These are phyloP conservation scores for Pycnococcus provasolii DNA, from an alignment of 139 green algal genomes.

Conservation along the genomic window DNA sequence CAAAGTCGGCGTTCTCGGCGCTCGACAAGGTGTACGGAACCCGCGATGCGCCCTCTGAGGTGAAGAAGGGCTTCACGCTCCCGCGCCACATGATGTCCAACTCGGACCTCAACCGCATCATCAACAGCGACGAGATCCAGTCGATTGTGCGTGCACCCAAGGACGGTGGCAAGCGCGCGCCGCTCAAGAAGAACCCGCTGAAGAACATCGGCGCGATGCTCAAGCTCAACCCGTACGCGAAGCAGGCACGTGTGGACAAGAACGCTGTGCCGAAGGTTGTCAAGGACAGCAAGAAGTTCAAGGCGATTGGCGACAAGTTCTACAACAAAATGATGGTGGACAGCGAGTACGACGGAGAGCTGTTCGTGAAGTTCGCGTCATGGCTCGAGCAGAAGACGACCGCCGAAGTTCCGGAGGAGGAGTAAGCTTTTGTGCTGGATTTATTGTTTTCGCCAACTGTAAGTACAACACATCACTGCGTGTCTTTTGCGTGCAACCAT, in stretches of 20 bases:
- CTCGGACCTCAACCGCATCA: slow-evolving; percentile 82
- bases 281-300: slow-evolving; percentile 35
- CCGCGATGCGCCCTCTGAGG: slow-evolving; percentile 39
- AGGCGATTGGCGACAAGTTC: slow-evolving; percentile 48
- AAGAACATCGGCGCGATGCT: slow-evolving; percentile 90
- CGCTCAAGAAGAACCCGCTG: slow-evolving; percentile 97
- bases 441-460: no score
- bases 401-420: slow-evolving; percentile 2
- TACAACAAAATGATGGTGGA: slow-evolving; percentile 44
- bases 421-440: not conserved
- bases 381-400: slow-evolving; percentile 25
- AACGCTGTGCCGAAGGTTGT: slow-evolving; percentile 43
- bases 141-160: slow-evolving; percentile 44
- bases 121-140: slow-evolving; percentile 96
- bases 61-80: slow-evolving; percentile 94
- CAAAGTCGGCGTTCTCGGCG: slow-evolving; percentile 84
- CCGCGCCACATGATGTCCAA: slow-evolving; percentile 81
- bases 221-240: slow-evolving; percentile 95
- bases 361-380: slow-evolving; percentile 34
- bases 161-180: slow-evolving; percentile 20
- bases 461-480: no score
- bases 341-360: slow-evolving; percentile 31
- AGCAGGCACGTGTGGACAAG: slow-evolving; percentile 24
- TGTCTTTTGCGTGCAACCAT: no score
- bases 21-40: slow-evolving; percentile 79